phyloP scores from a whole-genome alignment of 352 stramenopile species.

The Thalassiosira livingstoniorum region DNA sequence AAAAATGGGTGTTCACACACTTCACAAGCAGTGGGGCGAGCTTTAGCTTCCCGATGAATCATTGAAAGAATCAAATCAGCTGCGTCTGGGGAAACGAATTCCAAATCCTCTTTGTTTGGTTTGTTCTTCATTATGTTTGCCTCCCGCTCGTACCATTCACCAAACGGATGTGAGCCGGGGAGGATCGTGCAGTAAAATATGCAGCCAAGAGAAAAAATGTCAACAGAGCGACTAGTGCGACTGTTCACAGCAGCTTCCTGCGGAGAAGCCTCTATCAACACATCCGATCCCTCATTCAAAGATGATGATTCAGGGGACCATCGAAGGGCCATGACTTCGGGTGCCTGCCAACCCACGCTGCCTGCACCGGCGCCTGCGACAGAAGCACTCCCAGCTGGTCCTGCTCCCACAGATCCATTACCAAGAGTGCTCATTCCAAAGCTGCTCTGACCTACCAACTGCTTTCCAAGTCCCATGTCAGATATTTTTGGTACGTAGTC shows the following conservation, averaged over 20 bases:
- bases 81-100: slow-evolving; percentile 79
- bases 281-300: slow-evolving; percentile 40
- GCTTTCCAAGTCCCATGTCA: slow-evolving; percentile 90
- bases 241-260: slow-evolving; percentile 36
- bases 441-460: slow-evolving; percentile 84
- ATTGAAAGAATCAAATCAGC: slow-evolving; percentile 83
- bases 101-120: slow-evolving; percentile 65
- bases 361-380: slow-evolving; percentile 79
- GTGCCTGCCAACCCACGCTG: slow-evolving; percentile 89
- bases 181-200: slow-evolving; percentile 88
- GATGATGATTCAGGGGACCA: slow-evolving; percentile 58
- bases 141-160: slow-evolving; percentile 88
- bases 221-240: slow-evolving; percentile 82
- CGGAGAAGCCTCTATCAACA: slow-evolving; percentile 53
- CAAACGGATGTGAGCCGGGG: slow-evolving; percentile 87
- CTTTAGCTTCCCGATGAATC: slow-evolving; percentile 79
- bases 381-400: slow-evolving; percentile 49
- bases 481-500: slow-evolving; percentile 88
- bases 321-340: slow-evolving; percentile 86
- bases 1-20: slow-evolving; percentile 89
- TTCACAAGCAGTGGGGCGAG: slow-evolving; percentile 83
- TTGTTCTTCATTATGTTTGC: slow-evolving; percentile 87
- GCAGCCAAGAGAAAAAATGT: slow-evolving; percentile 90
- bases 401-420: slow-evolving; percentile 64
- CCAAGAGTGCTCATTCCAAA: slow-evolving; percentile 81